Base-by-base conservation (phyloP, 108 stramenopile genomes). In the Skeletonema grethae region DNA sequence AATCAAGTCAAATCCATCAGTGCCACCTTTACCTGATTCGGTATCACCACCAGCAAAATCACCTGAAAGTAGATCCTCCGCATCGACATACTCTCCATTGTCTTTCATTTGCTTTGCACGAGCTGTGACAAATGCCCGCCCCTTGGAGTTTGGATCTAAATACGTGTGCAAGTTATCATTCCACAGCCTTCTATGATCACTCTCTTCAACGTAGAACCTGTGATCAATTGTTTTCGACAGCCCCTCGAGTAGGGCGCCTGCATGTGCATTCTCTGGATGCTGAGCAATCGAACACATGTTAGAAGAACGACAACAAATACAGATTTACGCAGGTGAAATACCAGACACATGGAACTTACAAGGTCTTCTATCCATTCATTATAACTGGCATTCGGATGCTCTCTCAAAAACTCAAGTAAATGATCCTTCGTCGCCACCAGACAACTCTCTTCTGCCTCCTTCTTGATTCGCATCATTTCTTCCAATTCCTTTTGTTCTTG, bases 161-260 rank as follows among this genome's bases (percentile, higher is more conserved):
- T 58, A 77, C 9, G 75, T 76, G 38, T 36, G 36, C 35, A 82
- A 62, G 18, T 78, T 57, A 7, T 85, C 70, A 65, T 92, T 92
- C 91, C 91, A 92, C 39, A 92, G 63, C 32, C 41, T 45, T 46
- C 87, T 69, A 78, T 92, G 91, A 72, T 92, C 91, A 50, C 82
- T 83, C 64, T 88, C 87, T 32, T 80, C 81, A 13, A 92, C 87
- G 64, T 87, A 92, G 85, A 92, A 92, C 56, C 91, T 74, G 59
- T 82, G 84, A 73, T 92, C 88, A 9, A 92, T 83, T 2, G 82
- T 76, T 56, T 82, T 82, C 3, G 77, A 72, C 25, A 75, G 22
- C 39, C 74, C 82, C 60, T 77, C 76, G 38, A 82, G 71, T 20
- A 82, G 53, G 34, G 73, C 46, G 7, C 79, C 77, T 34, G 74